These are phyloP conservation scores for Rhodotorula sp. DNA, from an alignment of 1,284 basidiomycete genomes.

Conservation along the genomic window DNA sequence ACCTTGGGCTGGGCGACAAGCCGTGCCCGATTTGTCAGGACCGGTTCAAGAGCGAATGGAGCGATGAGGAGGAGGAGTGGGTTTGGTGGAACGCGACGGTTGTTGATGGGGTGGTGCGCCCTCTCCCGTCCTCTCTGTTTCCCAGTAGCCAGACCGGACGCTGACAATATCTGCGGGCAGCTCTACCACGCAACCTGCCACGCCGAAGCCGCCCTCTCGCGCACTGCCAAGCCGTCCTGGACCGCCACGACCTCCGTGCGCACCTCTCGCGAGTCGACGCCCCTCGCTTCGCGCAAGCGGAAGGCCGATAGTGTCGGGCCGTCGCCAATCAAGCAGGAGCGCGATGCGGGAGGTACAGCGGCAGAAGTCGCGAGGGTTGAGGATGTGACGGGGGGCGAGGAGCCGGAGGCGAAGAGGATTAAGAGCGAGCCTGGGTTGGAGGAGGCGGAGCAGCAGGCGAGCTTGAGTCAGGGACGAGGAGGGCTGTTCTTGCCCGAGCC, in stretches of 20 bases:
- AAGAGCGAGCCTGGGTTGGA: background rate
- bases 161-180: too few relatives aligned
- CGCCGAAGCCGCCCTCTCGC: conserved; percentile 57
- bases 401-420: background rate
- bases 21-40: conserved; percentile 98
- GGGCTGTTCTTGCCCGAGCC: background rate
- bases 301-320: background rate
- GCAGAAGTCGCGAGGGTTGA: background rate
- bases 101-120: conserved; percentile 31
- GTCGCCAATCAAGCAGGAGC: background rate
- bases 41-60: conserved; percentile 82
- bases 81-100: conserved; percentile 86
- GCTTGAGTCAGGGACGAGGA: background rate
- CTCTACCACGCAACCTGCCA: conserved; percentile 90
- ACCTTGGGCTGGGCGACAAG: conserved; percentile 54
- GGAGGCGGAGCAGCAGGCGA: too few relatives aligned
- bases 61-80: conserved; percentile 98
- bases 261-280: conserved; percentile 7
- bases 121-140: background rate
- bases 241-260: background rate
- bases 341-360: background rate
- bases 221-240: background rate
- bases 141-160: too few relatives aligned
- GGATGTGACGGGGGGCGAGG: background rate
- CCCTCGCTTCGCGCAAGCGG: conserved; percentile 4